A percentile compares a stretch with the other conserved stretches of the same genome.
Conservation (phyloP, 2,329 filamentous ascomycete species). For the Hypoxylon sp. region DNA sequence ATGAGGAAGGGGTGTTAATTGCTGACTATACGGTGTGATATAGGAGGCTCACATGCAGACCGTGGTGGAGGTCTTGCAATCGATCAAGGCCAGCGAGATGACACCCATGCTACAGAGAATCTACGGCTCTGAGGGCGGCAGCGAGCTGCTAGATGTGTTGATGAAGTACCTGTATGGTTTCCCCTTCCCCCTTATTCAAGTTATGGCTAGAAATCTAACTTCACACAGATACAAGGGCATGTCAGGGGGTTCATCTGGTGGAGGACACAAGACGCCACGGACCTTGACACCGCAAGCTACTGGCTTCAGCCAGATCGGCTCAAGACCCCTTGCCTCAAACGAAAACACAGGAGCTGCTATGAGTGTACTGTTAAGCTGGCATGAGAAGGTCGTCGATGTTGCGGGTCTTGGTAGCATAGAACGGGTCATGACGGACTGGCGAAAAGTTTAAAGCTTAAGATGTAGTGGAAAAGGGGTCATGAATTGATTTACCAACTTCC, state of each 20-base stretch:
- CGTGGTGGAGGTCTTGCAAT: slow-evolving; percentile 93
- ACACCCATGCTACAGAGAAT: slow-evolving; percentile 87
- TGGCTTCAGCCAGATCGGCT: slow-evolving; percentile 86
- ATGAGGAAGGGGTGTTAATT: slow-evolving; percentile 35
- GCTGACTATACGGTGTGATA: slow-evolving; percentile 43
- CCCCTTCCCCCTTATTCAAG: background rate
- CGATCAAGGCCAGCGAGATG: slow-evolving; percentile 97
- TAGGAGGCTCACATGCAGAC: slow-evolving; percentile 90
- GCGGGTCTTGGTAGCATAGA: slow-evolving; percentile 92
- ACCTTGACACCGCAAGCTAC: slow-evolving; percentile 81
- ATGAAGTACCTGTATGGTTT: slow-evolving; percentile 94
- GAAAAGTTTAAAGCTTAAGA: slow-evolving; percentile 77
- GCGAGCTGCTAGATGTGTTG: slow-evolving; percentile 89
- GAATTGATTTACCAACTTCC: slow-evolving; percentile 10
- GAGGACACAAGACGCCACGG: slow-evolving; percentile 60
- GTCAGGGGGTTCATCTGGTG: slow-evolving; percentile 64
- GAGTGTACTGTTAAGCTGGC: slow-evolving; percentile 98
- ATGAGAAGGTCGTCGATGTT: slow-evolving; percentile 97
- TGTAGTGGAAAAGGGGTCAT: slow-evolving; percentile 28
- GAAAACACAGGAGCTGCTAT: slow-evolving; percentile 87
- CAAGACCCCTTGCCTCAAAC: slow-evolving; percentile 66
- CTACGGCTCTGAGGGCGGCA: slow-evolving; percentile 82
- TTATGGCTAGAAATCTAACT: slow-evolving; percentile 23
- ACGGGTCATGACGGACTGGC: slow-evolving; percentile 95
- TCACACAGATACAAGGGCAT: slow-evolving; percentile 87